Percentiles rank a stretch among this genome's conserved stretches.
Conservation (phyloP, 2,329 filamentous ascomycete species). For the Ilyonectria robusta region DNA sequence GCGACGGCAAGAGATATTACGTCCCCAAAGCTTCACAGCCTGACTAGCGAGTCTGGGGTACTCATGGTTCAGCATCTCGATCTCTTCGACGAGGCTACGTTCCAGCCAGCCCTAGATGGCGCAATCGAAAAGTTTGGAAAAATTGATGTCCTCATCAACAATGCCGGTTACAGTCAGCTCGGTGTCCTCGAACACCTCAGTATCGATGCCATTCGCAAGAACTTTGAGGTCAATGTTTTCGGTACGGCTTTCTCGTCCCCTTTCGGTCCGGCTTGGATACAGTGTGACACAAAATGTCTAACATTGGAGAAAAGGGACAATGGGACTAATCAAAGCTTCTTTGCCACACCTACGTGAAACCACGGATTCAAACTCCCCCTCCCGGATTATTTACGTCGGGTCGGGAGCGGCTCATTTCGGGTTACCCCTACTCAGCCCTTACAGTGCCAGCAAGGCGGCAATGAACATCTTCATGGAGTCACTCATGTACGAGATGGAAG, state of each 20-base stretch:
- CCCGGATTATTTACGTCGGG: constrained; percentile 25
- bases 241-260: constrained; percentile 21
- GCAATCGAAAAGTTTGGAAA: constrained; percentile 33
- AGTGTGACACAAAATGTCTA: constrained; percentile 26
- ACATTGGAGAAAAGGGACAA: constrained; percentile 13
- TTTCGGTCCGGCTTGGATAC: constrained; percentile 1
- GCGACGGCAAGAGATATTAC: constrained; percentile 11
- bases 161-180: constrained; percentile 31
- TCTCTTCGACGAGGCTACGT: constrained; percentile 24
- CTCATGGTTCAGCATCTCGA: constrained; percentile 25
- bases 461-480: constrained; percentile 29
- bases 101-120: constrained; percentile 30
- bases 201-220: constrained; percentile 25
- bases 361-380: constrained; percentile 22
- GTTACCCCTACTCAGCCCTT: constrained; percentile 28
- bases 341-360: constrained; percentile 30
- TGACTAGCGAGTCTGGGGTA: constrained; percentile 4
- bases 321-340: constrained; percentile 32
- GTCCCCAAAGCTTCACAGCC: not conserved
- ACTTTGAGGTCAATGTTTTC: constrained; percentile 35
- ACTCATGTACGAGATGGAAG: constrained; percentile 28
- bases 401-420: constrained; percentile 26
- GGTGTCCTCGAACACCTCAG: constrained; percentile 28
- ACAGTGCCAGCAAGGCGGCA: constrained; percentile 40
- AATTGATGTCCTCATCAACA: constrained; percentile 37